Conservation (phyloP, 352 stramenopile genomes). For the Phytophthora nicotianae region DNA sequence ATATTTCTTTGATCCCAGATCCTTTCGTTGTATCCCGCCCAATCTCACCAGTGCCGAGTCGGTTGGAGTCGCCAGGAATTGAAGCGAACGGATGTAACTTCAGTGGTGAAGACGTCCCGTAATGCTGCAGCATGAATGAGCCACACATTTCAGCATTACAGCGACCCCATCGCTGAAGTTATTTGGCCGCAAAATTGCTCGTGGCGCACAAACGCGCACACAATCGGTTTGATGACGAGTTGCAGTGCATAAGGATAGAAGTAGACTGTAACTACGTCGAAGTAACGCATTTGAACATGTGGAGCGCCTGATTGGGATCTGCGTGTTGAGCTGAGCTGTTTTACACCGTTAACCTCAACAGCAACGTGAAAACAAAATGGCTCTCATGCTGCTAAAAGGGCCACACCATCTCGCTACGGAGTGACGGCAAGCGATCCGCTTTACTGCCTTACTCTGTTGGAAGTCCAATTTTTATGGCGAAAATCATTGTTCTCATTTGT, state of each 20-base stretch:
- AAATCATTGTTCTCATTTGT: no score
- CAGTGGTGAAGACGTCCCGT: conserved; percentile 10
- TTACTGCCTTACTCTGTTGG: no score
- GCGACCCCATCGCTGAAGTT: conserved; percentile 10
- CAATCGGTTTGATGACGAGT: not conserved
- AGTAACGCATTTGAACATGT: conserved; percentile 11
- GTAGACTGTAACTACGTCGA: not conserved
- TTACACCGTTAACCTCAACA: conserved; percentile 15
- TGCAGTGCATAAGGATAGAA: conserved; percentile 13
- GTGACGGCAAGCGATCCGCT: no score
- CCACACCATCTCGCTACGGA: conserved; percentile 1
- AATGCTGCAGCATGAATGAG: conserved; percentile 1
- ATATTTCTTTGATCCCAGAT: conserved; percentile 3
- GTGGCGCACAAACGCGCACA: not conserved
- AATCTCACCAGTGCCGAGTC: not conserved
- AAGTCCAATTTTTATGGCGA: no score
- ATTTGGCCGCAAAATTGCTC: conserved; percentile 10
- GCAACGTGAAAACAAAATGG: conserved; percentile 18
- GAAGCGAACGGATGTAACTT: not conserved
- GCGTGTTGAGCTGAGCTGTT: conserved; percentile 18
- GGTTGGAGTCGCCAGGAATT: no score
- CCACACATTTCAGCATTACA: conserved; percentile 22
- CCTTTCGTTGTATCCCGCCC: conserved; percentile 1
- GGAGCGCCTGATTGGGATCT: conserved; percentile 15
- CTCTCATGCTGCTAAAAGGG: conserved; percentile 26